phyloP scores from a whole-genome alignment of 139 green algal genomes.

The Chlamydomonas sp. region DNA sequence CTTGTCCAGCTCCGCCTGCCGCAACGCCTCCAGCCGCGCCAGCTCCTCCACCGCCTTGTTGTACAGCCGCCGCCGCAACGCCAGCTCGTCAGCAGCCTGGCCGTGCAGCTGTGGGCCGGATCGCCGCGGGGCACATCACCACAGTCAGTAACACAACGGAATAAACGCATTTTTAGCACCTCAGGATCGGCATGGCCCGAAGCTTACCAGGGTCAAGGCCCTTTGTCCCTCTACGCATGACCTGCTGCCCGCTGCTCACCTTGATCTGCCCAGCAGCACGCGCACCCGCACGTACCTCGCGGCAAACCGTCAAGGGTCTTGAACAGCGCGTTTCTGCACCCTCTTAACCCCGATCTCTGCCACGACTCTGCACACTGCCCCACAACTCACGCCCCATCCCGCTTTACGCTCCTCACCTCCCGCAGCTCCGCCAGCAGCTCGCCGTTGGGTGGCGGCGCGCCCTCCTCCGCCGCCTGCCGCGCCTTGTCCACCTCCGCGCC shows the following conservation, averaged over 20 bases:
- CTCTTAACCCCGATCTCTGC: no score
- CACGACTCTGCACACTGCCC: no score
- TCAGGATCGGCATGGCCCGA: no score
- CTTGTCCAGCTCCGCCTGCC: background rate
- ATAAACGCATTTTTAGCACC: no score
- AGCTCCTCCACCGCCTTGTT: slow-evolving; percentile 22
- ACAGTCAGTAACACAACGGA: no score
- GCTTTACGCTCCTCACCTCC: background rate
- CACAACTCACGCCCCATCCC: no score
- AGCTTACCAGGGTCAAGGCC: no score
- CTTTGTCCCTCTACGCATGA: background rate
- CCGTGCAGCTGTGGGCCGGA: slow-evolving; percentile 2
- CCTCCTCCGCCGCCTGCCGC: background rate
- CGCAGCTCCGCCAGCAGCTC: slow-evolving; percentile 1
- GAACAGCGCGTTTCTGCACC: no score
- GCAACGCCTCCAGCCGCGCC: slow-evolving; percentile 3
- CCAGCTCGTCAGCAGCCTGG: background rate
- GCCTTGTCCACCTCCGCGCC: slow-evolving; percentile 25
- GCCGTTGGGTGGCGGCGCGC: background rate
- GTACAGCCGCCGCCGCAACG: background rate
- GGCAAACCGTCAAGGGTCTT: no score
- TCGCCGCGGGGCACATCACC: background rate
- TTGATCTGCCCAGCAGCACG: background rate
- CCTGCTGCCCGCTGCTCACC: background rate
- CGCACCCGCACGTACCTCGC: no score